Conservation (phyloP, 2,329 filamentous ascomycete genomes). For the Monilinia aucupariae region DNA sequence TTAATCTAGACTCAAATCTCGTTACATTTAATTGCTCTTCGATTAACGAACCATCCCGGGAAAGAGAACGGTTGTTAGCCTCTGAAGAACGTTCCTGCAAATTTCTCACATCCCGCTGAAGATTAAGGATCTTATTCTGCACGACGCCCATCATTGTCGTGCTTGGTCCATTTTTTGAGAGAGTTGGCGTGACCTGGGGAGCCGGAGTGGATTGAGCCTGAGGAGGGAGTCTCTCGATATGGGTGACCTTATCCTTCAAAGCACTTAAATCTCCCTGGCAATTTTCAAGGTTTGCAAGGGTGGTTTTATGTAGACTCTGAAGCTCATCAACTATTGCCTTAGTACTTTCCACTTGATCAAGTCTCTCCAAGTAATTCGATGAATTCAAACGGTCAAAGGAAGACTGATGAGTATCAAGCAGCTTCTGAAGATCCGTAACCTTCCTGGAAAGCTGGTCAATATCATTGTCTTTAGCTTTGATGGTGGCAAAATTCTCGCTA, state of each 20-base stretch:
- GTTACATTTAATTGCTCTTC: neutral
- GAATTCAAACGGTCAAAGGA: neutral
- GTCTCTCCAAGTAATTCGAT: neutral
- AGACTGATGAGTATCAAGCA: neutral
- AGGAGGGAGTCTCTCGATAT: neutral
- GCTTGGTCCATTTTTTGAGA: neutral
- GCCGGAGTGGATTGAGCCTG: neutral
- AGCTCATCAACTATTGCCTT: neutral
- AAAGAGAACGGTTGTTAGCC: neutral
- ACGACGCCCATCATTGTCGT: neutral
- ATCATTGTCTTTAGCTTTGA: neutral
- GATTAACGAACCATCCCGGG: neutral
- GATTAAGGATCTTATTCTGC: neutral
- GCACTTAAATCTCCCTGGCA: neutral
- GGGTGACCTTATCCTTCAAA: neutral
- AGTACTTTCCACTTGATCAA: neutral
- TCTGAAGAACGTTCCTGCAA: neutral
- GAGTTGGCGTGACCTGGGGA: neutral
- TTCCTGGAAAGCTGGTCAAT: neutral
- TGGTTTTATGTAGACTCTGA: neutral
- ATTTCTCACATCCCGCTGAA: neutral
- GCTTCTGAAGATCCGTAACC: neutral
- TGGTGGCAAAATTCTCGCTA: neutral
- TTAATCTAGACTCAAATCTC: neutral
- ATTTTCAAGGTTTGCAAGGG: neutral